Conservation (phyloP, 306 rosid genomes). For the Prunus dulcis region DNA sequence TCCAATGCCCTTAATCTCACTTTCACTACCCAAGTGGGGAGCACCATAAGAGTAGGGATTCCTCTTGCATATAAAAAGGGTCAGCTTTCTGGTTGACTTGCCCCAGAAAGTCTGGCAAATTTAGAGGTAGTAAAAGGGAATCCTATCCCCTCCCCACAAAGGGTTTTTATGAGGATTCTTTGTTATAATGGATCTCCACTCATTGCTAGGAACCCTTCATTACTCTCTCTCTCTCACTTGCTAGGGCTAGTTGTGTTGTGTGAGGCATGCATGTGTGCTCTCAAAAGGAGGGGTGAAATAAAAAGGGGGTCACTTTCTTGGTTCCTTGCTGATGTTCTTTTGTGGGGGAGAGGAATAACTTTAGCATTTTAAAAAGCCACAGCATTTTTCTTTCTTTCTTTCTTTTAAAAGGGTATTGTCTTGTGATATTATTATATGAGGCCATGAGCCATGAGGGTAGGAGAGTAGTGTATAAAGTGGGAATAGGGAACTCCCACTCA, state of each 20-base stretch:
- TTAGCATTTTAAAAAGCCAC: slow-evolving; percentile 64
- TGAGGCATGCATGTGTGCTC: slow-evolving; percentile 55
- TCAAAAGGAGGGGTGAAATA: slow-evolving; percentile 59
- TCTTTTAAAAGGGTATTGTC: slow-evolving; percentile 16
- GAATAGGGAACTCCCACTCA: slow-evolving; percentile 24
- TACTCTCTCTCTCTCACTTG: slow-evolving; percentile 1
- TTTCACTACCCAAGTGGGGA: slow-evolving; percentile 51
- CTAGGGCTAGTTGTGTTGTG: slow-evolving; percentile 26
- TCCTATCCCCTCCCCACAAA: slow-evolving; percentile 66
- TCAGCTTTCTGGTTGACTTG: slow-evolving; percentile 83
- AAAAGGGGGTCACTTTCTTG: slow-evolving; percentile 56
- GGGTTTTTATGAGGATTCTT: slow-evolving; percentile 51
- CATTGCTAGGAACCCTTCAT: slow-evolving; percentile 47
- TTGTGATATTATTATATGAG: slow-evolving; percentile 1
- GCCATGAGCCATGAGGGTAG: slow-evolving; percentile 13
- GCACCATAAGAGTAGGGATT: slow-evolving; percentile 66
- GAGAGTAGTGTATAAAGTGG: not conserved
- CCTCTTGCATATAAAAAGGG: slow-evolving; percentile 37
- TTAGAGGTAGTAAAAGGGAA: slow-evolving; percentile 63
- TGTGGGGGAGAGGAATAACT: slow-evolving; percentile 93
- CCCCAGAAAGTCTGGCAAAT: slow-evolving; percentile 71
- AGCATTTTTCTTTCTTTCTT: slow-evolving; percentile 19
- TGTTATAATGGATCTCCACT: slow-evolving; percentile 60
- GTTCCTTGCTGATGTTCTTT: slow-evolving; percentile 67
- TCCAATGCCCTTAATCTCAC: slow-evolving; percentile 33